Base-by-base conservation (phyloP, 306 rosid genomes). In the Pterocarpus santalinus region DNA sequence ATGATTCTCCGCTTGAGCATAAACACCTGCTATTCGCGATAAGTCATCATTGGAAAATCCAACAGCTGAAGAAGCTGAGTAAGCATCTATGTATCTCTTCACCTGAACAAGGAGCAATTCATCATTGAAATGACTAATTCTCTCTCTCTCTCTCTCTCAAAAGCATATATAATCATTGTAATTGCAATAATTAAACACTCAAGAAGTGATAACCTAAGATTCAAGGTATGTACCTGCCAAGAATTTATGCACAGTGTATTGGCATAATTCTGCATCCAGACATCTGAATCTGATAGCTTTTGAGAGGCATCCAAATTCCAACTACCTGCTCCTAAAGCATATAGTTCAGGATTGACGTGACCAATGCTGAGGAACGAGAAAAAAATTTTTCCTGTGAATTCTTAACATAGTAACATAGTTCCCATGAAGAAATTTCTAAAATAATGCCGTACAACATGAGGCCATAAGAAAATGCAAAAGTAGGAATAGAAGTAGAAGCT, bases 1-100 rank as follows among this genome's bases (percentile, higher is more conserved):
- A 30, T 79, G 87, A 79, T 80, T 83, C 87, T 86, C 94, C 34
- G 97, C 97, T 76, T 85, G 76, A 74, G 81, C 88, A 87, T 95
- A 93, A 60, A 79, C 75, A 72, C 84, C 80, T 46, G 78, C 90
- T 5, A 89, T 78, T 85, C 65, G 94, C 67, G 90, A 82, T 80
- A 95, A 71, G 80, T 95, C 99, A 52, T 93, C 99, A 72, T 68
- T 47, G 69, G 97, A 95, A 89, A 95, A 95, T 82, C 99, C 99
- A 82, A 95, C 90, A 62, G 92, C 88, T 63, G 98, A 90, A 75
- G 96, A 89, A 76, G 94, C 79, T 68, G 98, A 93, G 88, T 95
- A 95, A 82, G 90, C 92, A 69, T 93, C 97, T 34, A 95, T 73
- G 64, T 95, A 95, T 81, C 94, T 93, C 90, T 95, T 95, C 79